Conservation (phyloP, 2,329 filamentous ascomycete species). For the Zelopaecilomyces penicillatus region DNA sequence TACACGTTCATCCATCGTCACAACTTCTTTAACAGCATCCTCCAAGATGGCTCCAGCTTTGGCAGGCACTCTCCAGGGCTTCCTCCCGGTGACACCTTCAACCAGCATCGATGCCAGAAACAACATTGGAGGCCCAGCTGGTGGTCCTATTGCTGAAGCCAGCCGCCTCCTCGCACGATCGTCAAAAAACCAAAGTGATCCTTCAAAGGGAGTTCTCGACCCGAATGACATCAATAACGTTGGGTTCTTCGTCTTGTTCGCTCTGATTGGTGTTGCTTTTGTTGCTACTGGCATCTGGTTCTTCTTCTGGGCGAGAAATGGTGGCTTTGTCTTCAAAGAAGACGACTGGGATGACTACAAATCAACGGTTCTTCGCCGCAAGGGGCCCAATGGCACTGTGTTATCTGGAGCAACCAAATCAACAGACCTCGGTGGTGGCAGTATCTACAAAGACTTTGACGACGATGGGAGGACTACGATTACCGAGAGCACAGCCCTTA, state of each 20-base stretch:
- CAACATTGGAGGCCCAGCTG: slow-evolving; percentile 20
- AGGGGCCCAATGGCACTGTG: slow-evolving; percentile 80
- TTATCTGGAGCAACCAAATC: slow-evolving; percentile 73
- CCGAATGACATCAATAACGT: slow-evolving; percentile 54
- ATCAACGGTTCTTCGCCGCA: slow-evolving; percentile 79
- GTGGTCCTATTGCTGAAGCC: slow-evolving; percentile 34
- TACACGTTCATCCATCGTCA: slow-evolving; percentile 6
- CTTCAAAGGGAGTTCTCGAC: slow-evolving; percentile 40
- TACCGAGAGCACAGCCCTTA: slow-evolving; percentile 38
- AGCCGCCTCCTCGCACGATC: slow-evolving; percentile 30
- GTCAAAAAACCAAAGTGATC: slow-evolving; percentile 25
- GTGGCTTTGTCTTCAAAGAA: slow-evolving; percentile 79
- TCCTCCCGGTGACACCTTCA: slow-evolving; percentile 17
- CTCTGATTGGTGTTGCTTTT: slow-evolving; percentile 69
- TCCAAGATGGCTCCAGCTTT: slow-evolving; percentile 34
- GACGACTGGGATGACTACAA: slow-evolving; percentile 99
- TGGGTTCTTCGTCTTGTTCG: slow-evolving; percentile 78
- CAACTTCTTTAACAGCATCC: slow-evolving; percentile 8
- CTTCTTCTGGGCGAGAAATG: slow-evolving; percentile 97
- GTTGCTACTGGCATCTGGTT: slow-evolving; percentile 81
- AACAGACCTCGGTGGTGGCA: slow-evolving; percentile 81
- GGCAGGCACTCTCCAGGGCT: slow-evolving; percentile 20
- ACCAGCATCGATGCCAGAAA: slow-evolving; percentile 10
- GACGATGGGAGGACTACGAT: slow-evolving; percentile 37
- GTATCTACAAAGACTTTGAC: slow-evolving; percentile 67